Evolutionary conservation across 306 rosid genomes (phyloP).

Genomic region (Albizia julibrissin): DNA sequence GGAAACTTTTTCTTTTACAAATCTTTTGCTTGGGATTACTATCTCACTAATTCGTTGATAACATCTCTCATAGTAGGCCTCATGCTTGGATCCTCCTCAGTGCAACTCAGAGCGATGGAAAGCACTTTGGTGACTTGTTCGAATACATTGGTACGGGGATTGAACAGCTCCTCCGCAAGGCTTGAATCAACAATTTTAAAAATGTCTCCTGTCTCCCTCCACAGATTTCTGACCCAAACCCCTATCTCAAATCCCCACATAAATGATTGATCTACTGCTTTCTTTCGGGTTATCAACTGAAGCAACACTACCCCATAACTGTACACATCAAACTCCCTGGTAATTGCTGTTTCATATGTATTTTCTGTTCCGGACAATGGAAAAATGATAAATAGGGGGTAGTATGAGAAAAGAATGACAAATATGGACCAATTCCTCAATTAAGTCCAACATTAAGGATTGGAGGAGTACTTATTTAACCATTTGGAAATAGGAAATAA

Average conservation of each 20-base stretch:
- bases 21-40: too few relatives aligned
- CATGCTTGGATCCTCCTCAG: slow-evolving; percentile 53
- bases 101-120: slow-evolving; percentile 61
- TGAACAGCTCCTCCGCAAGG: slow-evolving; percentile 47
- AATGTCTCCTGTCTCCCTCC: slow-evolving; percentile 52
- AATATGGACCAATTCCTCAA: too few relatives aligned
- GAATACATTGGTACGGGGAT: slow-evolving; percentile 30
- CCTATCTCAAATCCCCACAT: slow-evolving; percentile 43
- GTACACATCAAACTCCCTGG: slow-evolving; percentile 68
- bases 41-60: slow-evolving; percentile 32
- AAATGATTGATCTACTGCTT: slow-evolving; percentile 55
- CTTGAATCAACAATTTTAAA: slow-evolving; percentile 55
- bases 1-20: neutral
- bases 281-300: slow-evolving; percentile 73
- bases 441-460: too few relatives aligned
- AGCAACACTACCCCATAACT: slow-evolving; percentile 83
- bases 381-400: neutral
- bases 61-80: slow-evolving; percentile 72
- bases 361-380: slow-evolving; percentile 50
- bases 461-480: neutral
- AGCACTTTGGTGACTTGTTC: slow-evolving; percentile 54
- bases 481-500: neutral
- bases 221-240: slow-evolving; percentile 54
- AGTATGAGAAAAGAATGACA: too few relatives aligned
- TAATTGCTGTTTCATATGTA: slow-evolving; percentile 51